Conservation (phyloP, 495 filamentous ascomycete genomes). For the Penicillium nucicola region DNA sequence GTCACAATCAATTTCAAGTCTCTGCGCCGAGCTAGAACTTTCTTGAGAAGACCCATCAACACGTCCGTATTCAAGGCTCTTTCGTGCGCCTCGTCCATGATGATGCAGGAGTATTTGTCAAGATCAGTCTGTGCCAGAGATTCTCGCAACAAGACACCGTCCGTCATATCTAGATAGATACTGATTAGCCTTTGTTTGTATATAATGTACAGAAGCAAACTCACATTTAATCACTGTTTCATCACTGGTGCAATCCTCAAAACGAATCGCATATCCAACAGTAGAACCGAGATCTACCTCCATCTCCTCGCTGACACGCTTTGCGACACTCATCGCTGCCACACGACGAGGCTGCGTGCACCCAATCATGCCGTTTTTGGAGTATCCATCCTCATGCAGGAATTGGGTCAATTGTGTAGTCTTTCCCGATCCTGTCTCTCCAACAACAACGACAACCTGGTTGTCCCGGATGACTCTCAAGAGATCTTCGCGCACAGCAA, state of each 20-base stretch:
- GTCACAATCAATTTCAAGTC: constrained; percentile 98
- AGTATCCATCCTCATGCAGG: constrained; percentile 90
- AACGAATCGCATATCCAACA: constrained; percentile 97
- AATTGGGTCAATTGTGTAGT: constrained; percentile 97
- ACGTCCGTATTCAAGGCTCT: constrained; percentile 96
- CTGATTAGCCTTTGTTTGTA: constrained; percentile 17
- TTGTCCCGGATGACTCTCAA: constrained; percentile 93
- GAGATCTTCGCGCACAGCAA: constrained; percentile 96
- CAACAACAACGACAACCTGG: constrained; percentile 94
- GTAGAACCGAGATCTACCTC: constrained; percentile 84
- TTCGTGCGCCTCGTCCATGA: constrained; percentile 99
- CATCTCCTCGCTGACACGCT: constrained; percentile 99
- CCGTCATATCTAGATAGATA: constrained; percentile 76
- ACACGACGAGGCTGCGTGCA: constrained; percentile 95
- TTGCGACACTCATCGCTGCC: constrained; percentile 97
- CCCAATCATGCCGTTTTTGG: constrained; percentile 80
- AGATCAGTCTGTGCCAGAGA: constrained; percentile 88
- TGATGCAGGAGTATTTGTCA: constrained; percentile 96
- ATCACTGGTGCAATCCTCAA: constrained; percentile 95
- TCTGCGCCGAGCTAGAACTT: constrained; percentile 83
- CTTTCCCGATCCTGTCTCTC: constrained; percentile 94
- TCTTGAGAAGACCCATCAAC: constrained; percentile 95
- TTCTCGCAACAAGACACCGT: constrained; percentile 92
- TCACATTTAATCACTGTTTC: constrained; percentile 90
- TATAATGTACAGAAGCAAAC: constrained; percentile 9